Percentiles rank a stretch among this genome's conserved stretches.
Conservation (phyloP, 2,329 filamentous ascomycete species). For the Diaporthe sp. region DNA sequence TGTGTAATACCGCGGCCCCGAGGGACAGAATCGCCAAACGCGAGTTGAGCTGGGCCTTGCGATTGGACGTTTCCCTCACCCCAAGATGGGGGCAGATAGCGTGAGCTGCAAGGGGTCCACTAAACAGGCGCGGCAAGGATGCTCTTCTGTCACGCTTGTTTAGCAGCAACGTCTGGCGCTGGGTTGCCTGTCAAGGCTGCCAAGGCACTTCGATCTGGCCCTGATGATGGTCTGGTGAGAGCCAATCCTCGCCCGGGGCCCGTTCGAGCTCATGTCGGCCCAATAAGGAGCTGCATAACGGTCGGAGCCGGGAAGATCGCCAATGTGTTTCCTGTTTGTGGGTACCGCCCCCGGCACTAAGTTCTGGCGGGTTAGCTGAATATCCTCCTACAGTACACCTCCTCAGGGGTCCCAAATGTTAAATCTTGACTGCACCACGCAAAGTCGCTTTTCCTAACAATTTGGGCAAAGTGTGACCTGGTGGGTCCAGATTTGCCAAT, state of each 20-base stretch:
- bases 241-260: conserved; percentile 6
- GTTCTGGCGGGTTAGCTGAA: conserved; percentile 23
- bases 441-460: too few species aligned
- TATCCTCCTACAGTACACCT: conserved; percentile 8
- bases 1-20: conserved; percentile 20
- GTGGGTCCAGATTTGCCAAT: too few species aligned
- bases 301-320: conserved; percentile 12
- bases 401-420: too few species aligned
- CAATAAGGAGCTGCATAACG: conserved; percentile 9
- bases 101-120: conserved; percentile 29
- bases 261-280: background rate
- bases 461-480: too few species aligned
- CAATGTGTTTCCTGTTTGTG: conserved; percentile 17
- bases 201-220: conserved; percentile 22
- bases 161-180: conserved; percentile 1
- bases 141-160: conserved; percentile 3
- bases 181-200: conserved; percentile 15
- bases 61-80: conserved; percentile 17
- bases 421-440: too few species aligned
- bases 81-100: conserved; percentile 3
- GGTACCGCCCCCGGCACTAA: conserved; percentile 20
- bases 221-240: conserved; percentile 4
- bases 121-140: conserved; percentile 27
- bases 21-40: background rate
- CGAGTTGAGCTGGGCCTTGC: conserved; percentile 15